These are phyloP conservation scores for Yarrowia deformans DNA, from an alignment of 805 yeast genomes.

Conservation along the genomic window DNA sequence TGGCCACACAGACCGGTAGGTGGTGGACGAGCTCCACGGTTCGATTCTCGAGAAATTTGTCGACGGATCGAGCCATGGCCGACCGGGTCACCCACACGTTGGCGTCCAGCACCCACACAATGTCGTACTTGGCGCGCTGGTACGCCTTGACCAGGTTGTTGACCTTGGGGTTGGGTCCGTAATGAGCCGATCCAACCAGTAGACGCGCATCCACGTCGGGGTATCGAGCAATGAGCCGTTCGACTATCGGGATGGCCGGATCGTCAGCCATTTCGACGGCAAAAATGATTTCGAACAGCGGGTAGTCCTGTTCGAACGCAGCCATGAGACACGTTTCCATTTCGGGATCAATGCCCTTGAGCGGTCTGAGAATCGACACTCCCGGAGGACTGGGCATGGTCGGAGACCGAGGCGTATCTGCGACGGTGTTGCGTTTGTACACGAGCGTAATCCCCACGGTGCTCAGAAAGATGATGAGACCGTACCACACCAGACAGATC, in stretches of 20 bases:
- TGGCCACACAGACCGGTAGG: constrained; percentile 59
- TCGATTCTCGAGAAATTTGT: constrained; percentile 52
- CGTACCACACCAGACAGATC: constrained; percentile 22
- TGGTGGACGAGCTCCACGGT: constrained; percentile 76
- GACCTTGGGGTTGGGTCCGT: constrained; percentile 89
- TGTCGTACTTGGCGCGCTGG: constrained; percentile 68
- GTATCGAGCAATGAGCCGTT: constrained; percentile 58
- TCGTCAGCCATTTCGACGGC: constrained; percentile 73
- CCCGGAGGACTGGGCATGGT: constrained; percentile 51
- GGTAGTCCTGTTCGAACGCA: constrained; percentile 73
- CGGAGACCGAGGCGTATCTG: not conserved
- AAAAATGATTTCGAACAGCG: constrained; percentile 73
- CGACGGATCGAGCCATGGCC: constrained; percentile 69
- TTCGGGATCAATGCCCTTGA: constrained; percentile 84
- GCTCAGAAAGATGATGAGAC: constrained; percentile 24
- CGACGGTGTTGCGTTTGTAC: constrained; percentile 14
- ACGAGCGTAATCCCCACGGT: constrained; percentile 21
- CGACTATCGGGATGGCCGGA: constrained; percentile 67
- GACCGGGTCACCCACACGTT: constrained; percentile 80
- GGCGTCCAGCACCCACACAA: constrained; percentile 85
- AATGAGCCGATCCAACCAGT: constrained; percentile 58
- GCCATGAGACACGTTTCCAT: constrained; percentile 70
- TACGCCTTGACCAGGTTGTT: constrained; percentile 87
- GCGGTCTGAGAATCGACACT: constrained; percentile 80
- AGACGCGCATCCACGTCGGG: constrained; percentile 66